These are phyloP conservation scores for Trichoderma simmonsii DNA, from an alignment of 2,329 filamentous ascomycete genomes.

Conservation along the genomic window DNA sequence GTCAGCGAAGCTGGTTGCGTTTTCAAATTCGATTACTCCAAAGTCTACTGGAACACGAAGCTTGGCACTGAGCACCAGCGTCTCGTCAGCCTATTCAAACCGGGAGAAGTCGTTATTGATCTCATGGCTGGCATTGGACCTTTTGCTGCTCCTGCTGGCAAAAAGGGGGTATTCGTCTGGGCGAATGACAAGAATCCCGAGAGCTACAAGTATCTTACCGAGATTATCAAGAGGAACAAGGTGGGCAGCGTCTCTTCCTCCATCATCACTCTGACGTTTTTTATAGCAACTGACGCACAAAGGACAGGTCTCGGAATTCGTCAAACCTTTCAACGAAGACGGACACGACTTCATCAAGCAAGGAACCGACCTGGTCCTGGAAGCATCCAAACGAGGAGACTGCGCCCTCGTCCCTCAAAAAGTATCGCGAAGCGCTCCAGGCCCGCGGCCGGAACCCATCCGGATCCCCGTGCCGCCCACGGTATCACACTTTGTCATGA, in stretches of 20 bases:
- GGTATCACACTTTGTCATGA: conserved; percentile 97
- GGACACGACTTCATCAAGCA: conserved; percentile 75
- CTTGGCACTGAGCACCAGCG: conserved; percentile 86
- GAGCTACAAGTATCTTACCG: conserved; percentile 68
- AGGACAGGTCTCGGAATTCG: conserved; percentile 59
- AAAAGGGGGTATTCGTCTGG: conserved; percentile 87
- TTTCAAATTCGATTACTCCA: conserved; percentile 92
- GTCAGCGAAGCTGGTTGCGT: conserved; percentile 77
- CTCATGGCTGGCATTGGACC: conserved; percentile 97
- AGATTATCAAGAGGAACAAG: conserved; percentile 76
- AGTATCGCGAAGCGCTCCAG: conserved; percentile 37
- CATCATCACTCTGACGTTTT: neutral
- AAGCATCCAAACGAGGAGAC: conserved; percentile 49
- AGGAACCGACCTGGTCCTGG: conserved; percentile 60
- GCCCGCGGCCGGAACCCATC: conserved; percentile 36
- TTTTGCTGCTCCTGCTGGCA: conserved; percentile 88
- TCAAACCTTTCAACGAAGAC: conserved; percentile 77
- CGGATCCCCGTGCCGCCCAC: conserved; percentile 62
- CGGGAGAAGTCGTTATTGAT: conserved; percentile 88
- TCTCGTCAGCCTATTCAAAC: conserved; percentile 70
- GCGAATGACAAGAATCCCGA: conserved; percentile 97
- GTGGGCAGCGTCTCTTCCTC: conserved; percentile 41
- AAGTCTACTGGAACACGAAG: conserved; percentile 97
- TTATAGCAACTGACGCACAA: conserved; percentile 18
- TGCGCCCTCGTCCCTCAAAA: conserved; percentile 49